Evolutionary conservation across 2,329 filamentous ascomycete genomes (phyloP).

Genomic region (Pseudogymnoascus sp.): DNA sequence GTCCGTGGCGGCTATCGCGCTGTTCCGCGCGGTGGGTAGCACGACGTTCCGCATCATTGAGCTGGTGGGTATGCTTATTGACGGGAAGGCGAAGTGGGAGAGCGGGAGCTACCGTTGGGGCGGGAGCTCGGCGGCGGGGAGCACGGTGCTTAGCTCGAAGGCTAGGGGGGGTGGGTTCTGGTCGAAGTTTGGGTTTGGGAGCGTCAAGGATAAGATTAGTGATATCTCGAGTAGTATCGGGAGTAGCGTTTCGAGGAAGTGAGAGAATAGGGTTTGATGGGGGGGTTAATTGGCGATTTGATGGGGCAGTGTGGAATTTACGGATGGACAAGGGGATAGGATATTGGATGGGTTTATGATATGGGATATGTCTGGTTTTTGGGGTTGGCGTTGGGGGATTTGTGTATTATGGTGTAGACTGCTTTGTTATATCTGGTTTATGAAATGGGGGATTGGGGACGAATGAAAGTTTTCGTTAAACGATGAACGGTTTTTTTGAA

Average conservation of each 20-base stretch:
- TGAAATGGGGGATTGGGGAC: not conserved
- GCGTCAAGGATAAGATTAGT: conserved; percentile 21
- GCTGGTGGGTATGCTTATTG: conserved; percentile 72
- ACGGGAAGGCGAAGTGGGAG: conserved; percentile 57
- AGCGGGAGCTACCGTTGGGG: conserved; percentile 7
- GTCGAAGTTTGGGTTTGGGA: conserved; percentile 13
- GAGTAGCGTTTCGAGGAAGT: conserved; percentile 18
- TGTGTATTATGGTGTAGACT: conserved; percentile 7
- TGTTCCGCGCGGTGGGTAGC: conserved; percentile 80
- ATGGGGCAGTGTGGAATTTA: not conserved
- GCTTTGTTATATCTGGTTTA: not conserved
- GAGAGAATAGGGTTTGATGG: not conserved
- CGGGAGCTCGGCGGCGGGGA: not conserved
- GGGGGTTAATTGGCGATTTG: not conserved
- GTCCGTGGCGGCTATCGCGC: conserved; percentile 75
- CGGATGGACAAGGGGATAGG: not conserved
- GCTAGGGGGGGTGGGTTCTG: conserved; percentile 25
- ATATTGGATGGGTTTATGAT: not conserved
- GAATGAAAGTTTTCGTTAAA: not conserved
- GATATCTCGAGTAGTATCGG: conserved; percentile 22
- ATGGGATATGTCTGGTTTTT: not conserved
- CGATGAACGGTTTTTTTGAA: not conserved
- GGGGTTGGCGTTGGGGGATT: not conserved
- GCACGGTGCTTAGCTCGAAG: conserved; percentile 20
- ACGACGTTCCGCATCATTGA: conserved; percentile 79